Base-by-base conservation (phyloP, 2,329 filamentous ascomycete species). In the Fusarium humuli region DNA sequence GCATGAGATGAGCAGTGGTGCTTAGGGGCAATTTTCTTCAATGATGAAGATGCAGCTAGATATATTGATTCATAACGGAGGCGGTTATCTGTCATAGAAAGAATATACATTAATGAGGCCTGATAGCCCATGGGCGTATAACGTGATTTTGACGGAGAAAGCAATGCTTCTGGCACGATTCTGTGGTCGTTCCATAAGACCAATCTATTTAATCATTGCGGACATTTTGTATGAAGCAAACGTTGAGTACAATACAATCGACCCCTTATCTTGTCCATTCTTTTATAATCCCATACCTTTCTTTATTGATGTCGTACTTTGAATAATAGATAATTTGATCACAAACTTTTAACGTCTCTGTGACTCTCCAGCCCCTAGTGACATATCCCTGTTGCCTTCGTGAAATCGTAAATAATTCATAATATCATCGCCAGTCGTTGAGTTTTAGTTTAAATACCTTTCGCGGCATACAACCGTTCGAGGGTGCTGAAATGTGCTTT, bases 331-430 rank as follows among this genome's bases (percentile, higher is more conserved):
- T 42, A n/a, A 25, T 11, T 41, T 41, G 20, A 50, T 69, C 40
- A 61, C 67, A 60, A 69, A 65, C 52, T 69, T 71, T 64, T 65
- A 48, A 22, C 18, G 52, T 45, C 52, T 61, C 46, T 27, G 42
- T 57, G 41, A 57, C 60, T 70, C 34, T 57, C 29, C 42, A 44
- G 29, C 30, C 45, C 54, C 23, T 45, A 41, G 47, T 45, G 67
- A 34, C 60, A 14, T 53, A 54, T 52, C 55, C 40, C 47, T 61
- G 42, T 41, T 65, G 34, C 34, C 63, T 49, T 75, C 73, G 40
- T 75, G 62, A 68, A 32, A 68, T 75, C 73, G 48, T 75, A 22
- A 71, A 57, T 48, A 61, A 42, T 73, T 73, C 57, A 59, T 63
- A 48, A 68, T 55, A 34, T 74, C 70, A 53, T 75, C 61, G 57